phyloP scores from a whole-genome alignment of 495 filamentous ascomycete genomes.

The Hypoxylon crocopeplum region DNA sequence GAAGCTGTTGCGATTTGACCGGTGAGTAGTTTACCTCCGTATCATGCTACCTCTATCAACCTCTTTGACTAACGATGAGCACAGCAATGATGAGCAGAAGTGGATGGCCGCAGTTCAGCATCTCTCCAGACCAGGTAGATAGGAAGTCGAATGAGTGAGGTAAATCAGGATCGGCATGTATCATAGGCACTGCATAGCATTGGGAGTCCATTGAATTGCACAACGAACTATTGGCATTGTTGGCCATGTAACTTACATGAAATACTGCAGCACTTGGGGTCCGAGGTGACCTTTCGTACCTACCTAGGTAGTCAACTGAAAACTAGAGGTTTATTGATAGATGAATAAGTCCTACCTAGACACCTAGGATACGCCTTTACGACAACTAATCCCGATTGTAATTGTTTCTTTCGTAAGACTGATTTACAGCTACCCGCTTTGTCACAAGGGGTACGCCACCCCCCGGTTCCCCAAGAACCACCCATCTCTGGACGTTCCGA shows the following conservation, averaged over 20 bases:
- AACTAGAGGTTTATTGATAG: too few species aligned
- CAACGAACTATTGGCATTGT: slow-evolving; percentile 1
- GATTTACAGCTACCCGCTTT: too few species aligned
- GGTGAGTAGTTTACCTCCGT: slow-evolving; percentile 59
- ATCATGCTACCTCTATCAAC: background rate
- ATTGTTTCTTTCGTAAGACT: too few species aligned
- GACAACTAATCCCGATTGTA: too few species aligned
- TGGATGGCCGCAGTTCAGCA: slow-evolving; percentile 36
- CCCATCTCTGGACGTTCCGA: too few species aligned
- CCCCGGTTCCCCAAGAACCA: too few species aligned
- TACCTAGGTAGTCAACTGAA: too few species aligned
- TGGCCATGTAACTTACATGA: background rate
- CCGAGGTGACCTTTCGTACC: too few species aligned
- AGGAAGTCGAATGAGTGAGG: background rate
- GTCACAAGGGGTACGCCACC: too few species aligned
- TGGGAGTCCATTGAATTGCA: slow-evolving; percentile 24
- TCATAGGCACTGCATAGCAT: slow-evolving; percentile 36
- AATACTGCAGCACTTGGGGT: too few species aligned
- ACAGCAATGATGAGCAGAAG: slow-evolving; percentile 37
- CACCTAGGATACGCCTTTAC: too few species aligned
- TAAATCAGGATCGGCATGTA: slow-evolving; percentile 2
- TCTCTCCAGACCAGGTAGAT: slow-evolving; percentile 29
- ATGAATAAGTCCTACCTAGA: too few species aligned
- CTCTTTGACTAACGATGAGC: slow-evolving; percentile 9
- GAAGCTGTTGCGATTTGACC: slow-evolving; percentile 89